These are phyloP conservation scores for Talaromyces marneffei DNA, from an alignment of 2,329 filamentous ascomycete genomes.

Conservation along the genomic window DNA sequence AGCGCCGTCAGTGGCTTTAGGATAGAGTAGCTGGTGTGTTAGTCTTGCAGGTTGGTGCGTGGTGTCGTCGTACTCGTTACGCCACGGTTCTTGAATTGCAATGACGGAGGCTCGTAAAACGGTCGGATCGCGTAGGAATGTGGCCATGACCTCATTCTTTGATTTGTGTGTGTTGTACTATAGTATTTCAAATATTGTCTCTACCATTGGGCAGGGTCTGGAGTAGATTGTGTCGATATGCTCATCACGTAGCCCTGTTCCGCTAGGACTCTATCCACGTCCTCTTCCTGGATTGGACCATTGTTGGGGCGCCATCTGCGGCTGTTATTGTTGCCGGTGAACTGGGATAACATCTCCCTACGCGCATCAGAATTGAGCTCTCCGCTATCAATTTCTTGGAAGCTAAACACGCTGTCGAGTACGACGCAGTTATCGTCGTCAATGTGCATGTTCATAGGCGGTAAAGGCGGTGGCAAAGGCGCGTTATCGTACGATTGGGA, in stretches of 20 bases:
- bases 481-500: not conserved
- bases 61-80: constrained; percentile 19
- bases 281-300: not conserved
- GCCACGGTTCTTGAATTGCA: constrained; percentile 23
- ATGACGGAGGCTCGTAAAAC: constrained; percentile 21
- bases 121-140: constrained; percentile 16
- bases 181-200: not conserved
- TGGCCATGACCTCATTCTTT: constrained; percentile 7
- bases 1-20: not conserved
- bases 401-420: not conserved
- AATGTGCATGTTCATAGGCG: not conserved
- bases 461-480: not conserved
- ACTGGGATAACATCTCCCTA: not conserved
- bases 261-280: not conserved
- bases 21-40: constrained; percentile 19
- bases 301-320: no score
- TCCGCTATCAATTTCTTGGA: not conserved
- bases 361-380: not conserved
- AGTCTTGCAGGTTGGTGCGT: constrained; percentile 19
- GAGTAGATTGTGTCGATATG: not conserved
- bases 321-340: not conserved
- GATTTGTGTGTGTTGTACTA: constrained; percentile 17
- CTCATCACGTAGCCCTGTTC: not conserved
- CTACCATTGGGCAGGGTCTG: not conserved
- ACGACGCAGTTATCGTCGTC: not conserved